Conservation (phyloP, 257 asterid genomes). For the Lavandula angustifolia region DNA sequence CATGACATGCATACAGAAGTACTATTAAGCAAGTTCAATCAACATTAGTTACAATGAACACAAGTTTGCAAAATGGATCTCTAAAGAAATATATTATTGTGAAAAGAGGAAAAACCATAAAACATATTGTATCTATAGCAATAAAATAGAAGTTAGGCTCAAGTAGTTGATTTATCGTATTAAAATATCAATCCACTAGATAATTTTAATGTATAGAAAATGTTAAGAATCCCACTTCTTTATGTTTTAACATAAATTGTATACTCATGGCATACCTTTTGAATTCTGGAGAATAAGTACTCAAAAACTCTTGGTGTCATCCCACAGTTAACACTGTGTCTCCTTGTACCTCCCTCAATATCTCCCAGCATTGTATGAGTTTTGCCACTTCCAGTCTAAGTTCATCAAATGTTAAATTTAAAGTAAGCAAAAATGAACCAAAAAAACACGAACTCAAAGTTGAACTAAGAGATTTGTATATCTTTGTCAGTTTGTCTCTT, state of each 20-base stretch:
- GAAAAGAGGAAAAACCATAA: too few relatives aligned
- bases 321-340: constrained; percentile 94
- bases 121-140: neutral
- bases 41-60: neutral
- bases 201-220: neutral
- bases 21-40: neutral
- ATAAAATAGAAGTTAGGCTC: neutral
- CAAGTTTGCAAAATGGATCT: constrained; percentile 16
- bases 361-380: constrained; percentile 99
- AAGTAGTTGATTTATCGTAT: neutral
- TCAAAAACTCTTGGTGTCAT: constrained; percentile 98
- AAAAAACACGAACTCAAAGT: neutral
- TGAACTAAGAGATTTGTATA: neutral
- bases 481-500: neutral
- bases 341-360: constrained; percentile 89
- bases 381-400: constrained; percentile 97
- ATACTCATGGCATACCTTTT: constrained; percentile 55
- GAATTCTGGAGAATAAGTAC: constrained; percentile 89
- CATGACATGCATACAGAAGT: constrained; percentile 12
- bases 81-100: too few relatives aligned
- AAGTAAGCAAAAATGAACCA: neutral
- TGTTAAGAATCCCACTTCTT: neutral
- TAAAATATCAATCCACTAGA: neutral
- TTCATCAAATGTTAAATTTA: constrained; percentile 17
- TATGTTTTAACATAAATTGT: constrained; percentile 6